Evolutionary conservation across 116 monocot genomes (phyloP), one percentile per base, ranked within the genome.

Genomic region (Cymodocea nodosa): DNA sequence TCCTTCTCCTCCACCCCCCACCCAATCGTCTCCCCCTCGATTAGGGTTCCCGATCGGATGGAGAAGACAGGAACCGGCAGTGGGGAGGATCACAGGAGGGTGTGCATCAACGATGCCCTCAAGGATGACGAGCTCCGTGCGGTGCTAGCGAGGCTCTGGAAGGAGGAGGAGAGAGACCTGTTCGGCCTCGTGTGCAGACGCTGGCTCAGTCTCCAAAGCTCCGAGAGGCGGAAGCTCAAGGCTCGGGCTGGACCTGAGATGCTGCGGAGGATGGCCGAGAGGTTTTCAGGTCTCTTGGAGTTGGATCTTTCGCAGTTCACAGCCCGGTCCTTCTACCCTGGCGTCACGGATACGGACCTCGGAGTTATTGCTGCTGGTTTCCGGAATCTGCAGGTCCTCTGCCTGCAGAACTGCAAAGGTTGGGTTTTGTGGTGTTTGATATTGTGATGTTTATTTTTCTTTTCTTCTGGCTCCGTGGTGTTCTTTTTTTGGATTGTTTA

Each of bases 151-250:
- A 73, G 73, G 81, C 72, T 97, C 20, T 60, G 36, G 58, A 55
- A 23, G 22, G 77, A 80, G 76, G 83, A 72, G 37, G 91, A 87
- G 65, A 77, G 72, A 70, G 91, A 83, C 75, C 65, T 58, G 40
- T 97, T 88, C 77, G 85, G 82, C 12, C 85, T 97, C 63, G 91
- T 97, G 11, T 97, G 97, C 85, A 81, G 71, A 78, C 87, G 91
- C 11, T 97, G 97, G 91, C 82, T 90, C 23, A 78, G 48, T 22
- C 56, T 97, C 4, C 90, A 97, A 83, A 91, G 87, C 78, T 60
- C 87, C 56, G 85, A 80, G 52, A 67, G 97, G 52, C 75, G 91
- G 51, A 74, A 83, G 67, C 83, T 97, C 35, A 69, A 78, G 15
- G 83, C 83, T 0, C 68, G 90, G 23, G 87, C 91, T 2, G 97